Conservation (phyloP, 2,329 filamentous ascomycete genomes). For the Polytolypa hystricis region DNA sequence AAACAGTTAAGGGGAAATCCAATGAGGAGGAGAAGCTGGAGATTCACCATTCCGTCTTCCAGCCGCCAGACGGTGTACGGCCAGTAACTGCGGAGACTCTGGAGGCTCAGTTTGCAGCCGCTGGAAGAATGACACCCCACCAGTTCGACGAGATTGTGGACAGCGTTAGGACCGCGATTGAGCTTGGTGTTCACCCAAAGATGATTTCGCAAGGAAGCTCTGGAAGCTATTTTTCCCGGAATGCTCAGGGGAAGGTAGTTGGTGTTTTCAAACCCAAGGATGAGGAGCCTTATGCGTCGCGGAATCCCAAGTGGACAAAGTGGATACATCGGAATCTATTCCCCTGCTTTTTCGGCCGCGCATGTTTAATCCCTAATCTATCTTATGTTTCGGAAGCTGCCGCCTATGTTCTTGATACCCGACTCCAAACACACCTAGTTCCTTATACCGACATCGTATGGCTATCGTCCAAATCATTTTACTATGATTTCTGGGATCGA, state of each 20-base stretch:
- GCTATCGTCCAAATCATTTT: conserved; percentile 91
- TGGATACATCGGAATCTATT: conserved; percentile 98
- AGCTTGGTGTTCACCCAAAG: conserved; percentile 80
- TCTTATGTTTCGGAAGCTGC: conserved; percentile 97
- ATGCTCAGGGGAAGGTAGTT: conserved; percentile 83
- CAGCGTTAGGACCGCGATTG: conserved; percentile 80
- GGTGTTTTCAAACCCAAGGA: conserved; percentile 99
- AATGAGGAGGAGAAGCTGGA: conserved; percentile 78
- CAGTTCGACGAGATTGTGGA: conserved; percentile 85
- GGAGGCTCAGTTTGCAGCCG: conserved; percentile 46
- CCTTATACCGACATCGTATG: conserved; percentile 94
- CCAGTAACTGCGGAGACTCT: conserved; percentile 68
- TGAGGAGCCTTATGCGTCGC: conserved; percentile 92
- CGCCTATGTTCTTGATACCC: conserved; percentile 85
- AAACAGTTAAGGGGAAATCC: conserved; percentile 60
- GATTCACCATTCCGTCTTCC: conserved; percentile 96
- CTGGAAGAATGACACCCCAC: conserved; percentile 54
- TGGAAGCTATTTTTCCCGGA: conserved; percentile 93
- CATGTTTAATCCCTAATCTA: conserved; percentile 91
- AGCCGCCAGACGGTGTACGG: conserved; percentile 75
- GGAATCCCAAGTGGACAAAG: conserved; percentile 99
- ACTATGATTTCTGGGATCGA: conserved; percentile 96
- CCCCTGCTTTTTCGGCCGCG: conserved; percentile 90
- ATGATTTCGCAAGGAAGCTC: conserved; percentile 97
- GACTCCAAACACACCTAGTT: conserved; percentile 81